Conservation (phyloP, 2,329 filamentous ascomycete species). For the Gyromitra esculenta region DNA sequence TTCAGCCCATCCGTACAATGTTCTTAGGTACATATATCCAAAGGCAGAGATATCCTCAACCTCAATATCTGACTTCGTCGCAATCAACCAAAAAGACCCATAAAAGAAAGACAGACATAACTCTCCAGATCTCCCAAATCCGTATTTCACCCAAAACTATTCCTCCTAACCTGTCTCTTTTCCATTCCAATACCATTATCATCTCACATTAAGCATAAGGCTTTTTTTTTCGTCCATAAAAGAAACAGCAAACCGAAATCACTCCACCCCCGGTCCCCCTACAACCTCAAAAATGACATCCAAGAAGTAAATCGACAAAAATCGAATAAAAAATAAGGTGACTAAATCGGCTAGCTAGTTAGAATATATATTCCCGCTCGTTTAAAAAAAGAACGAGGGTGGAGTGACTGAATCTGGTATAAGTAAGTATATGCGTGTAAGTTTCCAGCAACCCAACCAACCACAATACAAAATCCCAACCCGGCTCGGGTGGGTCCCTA, state of each 20-base stretch:
- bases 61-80: not conserved
- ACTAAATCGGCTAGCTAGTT: constrained; percentile 28
- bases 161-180: not conserved
- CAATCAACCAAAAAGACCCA: not conserved
- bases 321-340: constrained; percentile 7
- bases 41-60: not conserved
- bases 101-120: not conserved
- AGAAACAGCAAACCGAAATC: not conserved
- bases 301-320: constrained; percentile 3
- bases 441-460: constrained; percentile 10
- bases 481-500: constrained; percentile 18
- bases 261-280: not conserved
- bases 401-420: constrained; percentile 18
- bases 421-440: constrained; percentile 27
- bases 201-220: constrained; percentile 40
- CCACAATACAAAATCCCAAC: constrained; percentile 42
- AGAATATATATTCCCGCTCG: constrained; percentile 32
- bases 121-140: constrained; percentile 11
- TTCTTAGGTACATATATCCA: constrained; percentile 4
- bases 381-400: constrained; percentile 4
- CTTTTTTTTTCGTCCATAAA: not conserved
- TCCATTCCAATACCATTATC: constrained; percentile 38
- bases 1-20: constrained; percentile 7
- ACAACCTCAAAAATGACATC: constrained; percentile 7
- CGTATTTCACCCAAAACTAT: not conserved